Evolutionary conservation across 108 stramenopile species (phyloP).

Genomic region (Nitzschia inconspicua): DNA sequence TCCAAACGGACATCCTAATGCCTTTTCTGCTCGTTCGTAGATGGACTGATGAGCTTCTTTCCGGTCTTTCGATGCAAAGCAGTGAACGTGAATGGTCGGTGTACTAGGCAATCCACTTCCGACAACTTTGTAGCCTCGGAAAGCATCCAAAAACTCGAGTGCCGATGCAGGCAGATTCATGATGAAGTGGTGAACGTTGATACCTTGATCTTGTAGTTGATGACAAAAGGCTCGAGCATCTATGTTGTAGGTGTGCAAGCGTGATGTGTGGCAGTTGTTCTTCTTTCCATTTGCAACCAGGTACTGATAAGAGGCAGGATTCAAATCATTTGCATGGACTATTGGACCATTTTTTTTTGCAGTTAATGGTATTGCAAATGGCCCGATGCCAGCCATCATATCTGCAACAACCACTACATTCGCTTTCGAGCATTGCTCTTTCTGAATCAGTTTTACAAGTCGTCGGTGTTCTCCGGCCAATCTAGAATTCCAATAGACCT

Average conservation of each 20-base stretch:
- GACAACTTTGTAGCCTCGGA: conserved; percentile 66
- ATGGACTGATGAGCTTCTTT: conserved; percentile 32
- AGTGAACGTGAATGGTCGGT: conserved; percentile 79
- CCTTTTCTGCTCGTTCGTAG: conserved; percentile 51
- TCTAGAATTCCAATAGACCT: conserved; percentile 98
- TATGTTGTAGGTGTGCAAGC: conserved; percentile 72
- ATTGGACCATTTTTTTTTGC: conserved; percentile 18
- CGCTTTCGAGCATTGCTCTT: neutral
- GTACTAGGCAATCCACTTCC: neutral
- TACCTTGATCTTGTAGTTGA: conserved; percentile 48
- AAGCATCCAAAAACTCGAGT: conserved; percentile 93
- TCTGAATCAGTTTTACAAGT: conserved; percentile 67
- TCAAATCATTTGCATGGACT: conserved; percentile 85
- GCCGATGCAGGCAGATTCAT: conserved; percentile 95
- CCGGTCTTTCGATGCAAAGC: conserved; percentile 70
- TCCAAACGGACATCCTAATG: conserved; percentile 67
- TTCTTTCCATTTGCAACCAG: conserved; percentile 67
- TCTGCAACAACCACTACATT: conserved; percentile 77
- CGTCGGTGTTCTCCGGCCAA: conserved; percentile 88
- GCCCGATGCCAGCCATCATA: conserved; percentile 96
- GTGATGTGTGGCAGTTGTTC: conserved; percentile 70
- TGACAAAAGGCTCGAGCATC: conserved; percentile 88
- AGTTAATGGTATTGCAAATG: conserved; percentile 94
- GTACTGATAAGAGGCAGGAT: conserved; percentile 81
- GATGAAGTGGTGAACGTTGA: conserved; percentile 78